Percentiles rank a stretch among this genome's conserved stretches.
These are phyloP conservation scores for Saturnispora besseyi DNA, from an alignment of 805 yeast species.

Conservation along the genomic window DNA sequence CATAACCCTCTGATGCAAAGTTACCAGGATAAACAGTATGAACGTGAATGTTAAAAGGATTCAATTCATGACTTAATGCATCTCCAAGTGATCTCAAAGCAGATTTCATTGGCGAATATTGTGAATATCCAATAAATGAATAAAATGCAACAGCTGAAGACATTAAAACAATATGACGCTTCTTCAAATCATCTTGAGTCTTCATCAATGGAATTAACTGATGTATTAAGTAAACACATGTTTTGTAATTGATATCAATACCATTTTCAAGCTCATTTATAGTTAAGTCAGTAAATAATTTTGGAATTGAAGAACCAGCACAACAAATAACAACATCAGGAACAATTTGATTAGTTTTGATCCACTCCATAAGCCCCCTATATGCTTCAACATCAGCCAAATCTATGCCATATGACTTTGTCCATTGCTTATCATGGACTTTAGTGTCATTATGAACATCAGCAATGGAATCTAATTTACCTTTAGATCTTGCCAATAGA, in stretches of 20 bases:
- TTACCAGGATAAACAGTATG: constrained; percentile 82
- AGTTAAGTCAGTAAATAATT: constrained; percentile 60
- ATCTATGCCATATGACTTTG: constrained; percentile 50
- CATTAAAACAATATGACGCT: constrained; percentile 49
- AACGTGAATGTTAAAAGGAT: constrained; percentile 58
- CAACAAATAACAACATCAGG: constrained; percentile 79
- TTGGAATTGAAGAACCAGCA: constrained; percentile 82
- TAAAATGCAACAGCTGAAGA: constrained; percentile 77
- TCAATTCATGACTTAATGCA: constrained; percentile 71
- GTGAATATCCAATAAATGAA: constrained; percentile 86
- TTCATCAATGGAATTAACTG: constrained; percentile 33
- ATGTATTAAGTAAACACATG: constrained; percentile 67
- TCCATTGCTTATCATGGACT: constrained; percentile 23
- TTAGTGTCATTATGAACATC: constrained; percentile 16
- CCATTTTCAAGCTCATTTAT: constrained; percentile 52
- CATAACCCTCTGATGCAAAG: constrained; percentile 80
- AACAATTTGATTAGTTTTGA: constrained; percentile 14
- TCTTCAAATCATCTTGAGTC: constrained; percentile 3
- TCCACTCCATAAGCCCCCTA: constrained; percentile 32
- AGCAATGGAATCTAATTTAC: constrained; percentile 42
- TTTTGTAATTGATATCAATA: constrained; percentile 58
- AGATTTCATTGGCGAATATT: constrained; percentile 83
- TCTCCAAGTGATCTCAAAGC: constrained; percentile 72
- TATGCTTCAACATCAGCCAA: constrained; percentile 43
- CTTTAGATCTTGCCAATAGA: constrained; percentile 67